phyloP scores from a whole-genome alignment of 768 basidiomycete species.

The Leucocoprinus sp. region DNA sequence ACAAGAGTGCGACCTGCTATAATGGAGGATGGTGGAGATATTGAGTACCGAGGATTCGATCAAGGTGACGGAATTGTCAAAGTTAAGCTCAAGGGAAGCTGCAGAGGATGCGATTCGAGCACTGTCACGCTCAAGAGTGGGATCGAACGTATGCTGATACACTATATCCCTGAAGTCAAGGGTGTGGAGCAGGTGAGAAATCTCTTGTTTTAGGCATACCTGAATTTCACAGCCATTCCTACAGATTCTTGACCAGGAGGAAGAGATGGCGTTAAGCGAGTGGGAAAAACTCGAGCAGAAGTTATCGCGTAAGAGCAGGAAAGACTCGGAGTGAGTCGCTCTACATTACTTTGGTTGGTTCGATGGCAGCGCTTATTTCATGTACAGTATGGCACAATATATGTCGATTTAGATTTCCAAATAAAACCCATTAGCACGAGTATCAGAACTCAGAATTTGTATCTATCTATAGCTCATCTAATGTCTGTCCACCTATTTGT shows the following conservation, averaged over 20 bases:
- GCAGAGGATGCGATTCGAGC: conserved; percentile 90
- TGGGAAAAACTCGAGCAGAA: conserved; percentile 82
- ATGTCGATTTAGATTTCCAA: conserved; percentile 41
- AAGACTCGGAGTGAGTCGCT: conserved; percentile 37
- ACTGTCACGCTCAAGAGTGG: conserved; percentile 94
- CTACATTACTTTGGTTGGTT: background rate
- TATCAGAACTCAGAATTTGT: background rate
- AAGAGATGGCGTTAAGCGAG: conserved; percentile 77
- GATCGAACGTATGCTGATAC: conserved; percentile 98
- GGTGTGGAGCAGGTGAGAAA: conserved; percentile 73
- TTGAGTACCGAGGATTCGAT: conserved; percentile 88
- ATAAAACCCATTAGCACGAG: background rate
- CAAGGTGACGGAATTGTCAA: conserved; percentile 70
- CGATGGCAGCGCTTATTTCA: conserved; percentile 1
- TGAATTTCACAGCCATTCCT: background rate
- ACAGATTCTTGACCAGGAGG: conserved; percentile 87
- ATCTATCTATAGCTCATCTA: background rate
- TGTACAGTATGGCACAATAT: conserved; percentile 65
- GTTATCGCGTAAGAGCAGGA: conserved; percentile 35
- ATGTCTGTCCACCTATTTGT: background rate
- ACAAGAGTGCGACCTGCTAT: conserved; percentile 94
- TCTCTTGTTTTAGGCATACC: background rate
- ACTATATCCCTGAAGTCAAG: conserved; percentile 95
- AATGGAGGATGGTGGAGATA: conserved; percentile 98
- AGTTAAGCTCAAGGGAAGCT: conserved; percentile 93